Conservation (phyloP, 1,139 yeast genomes). For the Suhomyces chickasaworum region DNA sequence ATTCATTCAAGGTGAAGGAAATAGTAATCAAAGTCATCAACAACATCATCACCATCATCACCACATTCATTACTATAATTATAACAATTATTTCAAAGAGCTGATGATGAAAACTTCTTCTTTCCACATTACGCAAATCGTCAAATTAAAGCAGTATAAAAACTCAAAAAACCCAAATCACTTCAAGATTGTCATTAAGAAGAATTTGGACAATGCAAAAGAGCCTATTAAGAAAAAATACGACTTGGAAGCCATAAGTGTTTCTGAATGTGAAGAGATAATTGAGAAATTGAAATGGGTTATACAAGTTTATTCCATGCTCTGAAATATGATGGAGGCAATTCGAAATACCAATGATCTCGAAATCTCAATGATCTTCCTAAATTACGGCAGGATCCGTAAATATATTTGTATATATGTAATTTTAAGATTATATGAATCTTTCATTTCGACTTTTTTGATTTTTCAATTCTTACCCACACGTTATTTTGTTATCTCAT, state of each 20-base stretch:
- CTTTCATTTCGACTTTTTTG: not conserved
- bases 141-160: conserved; percentile 72
- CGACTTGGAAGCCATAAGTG: conserved; percentile 75
- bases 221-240: conserved; percentile 63
- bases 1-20: conserved; percentile 18
- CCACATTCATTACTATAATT: conserved; percentile 57
- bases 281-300: conserved; percentile 64
- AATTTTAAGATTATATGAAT: not conserved
- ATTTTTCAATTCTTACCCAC: not conserved
- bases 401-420: not conserved
- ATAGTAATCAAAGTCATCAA: conserved; percentile 26
- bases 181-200: conserved; percentile 80
- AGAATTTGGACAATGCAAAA: conserved; percentile 40
- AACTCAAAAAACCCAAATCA: conserved; percentile 66
- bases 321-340: too few species aligned
- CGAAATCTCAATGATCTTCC: not conserved
- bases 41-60: conserved; percentile 27
- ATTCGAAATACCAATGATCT: not conserved
- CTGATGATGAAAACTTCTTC: conserved; percentile 76
- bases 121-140: conserved; percentile 80
- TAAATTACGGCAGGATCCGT: conserved; percentile 6
- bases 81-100: conserved; percentile 41
- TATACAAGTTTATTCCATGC: conserved; percentile 49
- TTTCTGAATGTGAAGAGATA: conserved; percentile 70
- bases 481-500: not conserved